Conservation (phyloP, 768 basidiomycete species). For the Lentinula detonsa region DNA sequence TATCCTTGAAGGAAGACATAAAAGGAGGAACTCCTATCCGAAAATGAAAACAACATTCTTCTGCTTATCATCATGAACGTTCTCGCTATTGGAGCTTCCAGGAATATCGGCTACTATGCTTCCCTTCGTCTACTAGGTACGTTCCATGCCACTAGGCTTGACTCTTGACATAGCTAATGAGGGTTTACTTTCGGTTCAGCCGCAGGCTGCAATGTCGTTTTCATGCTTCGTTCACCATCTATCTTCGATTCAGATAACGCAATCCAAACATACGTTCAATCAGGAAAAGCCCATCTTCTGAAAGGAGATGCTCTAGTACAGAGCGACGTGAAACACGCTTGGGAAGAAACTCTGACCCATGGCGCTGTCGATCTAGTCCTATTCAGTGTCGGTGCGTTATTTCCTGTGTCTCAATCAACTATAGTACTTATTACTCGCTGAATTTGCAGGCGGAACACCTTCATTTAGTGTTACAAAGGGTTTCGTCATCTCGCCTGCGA, state of each 20-base stretch:
- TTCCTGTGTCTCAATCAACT: background rate
- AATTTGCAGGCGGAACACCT: conserved; percentile 36
- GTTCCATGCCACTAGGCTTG: conserved; percentile 6
- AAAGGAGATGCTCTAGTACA: conserved; percentile 56
- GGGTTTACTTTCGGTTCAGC: conserved; percentile 24
- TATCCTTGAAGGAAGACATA: no score
- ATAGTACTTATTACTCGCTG: background rate
- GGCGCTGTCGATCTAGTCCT: conserved; percentile 46
- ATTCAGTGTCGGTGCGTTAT: conserved; percentile 53
- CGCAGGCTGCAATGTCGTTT: conserved; percentile 55
- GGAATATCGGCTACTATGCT: conserved; percentile 49
- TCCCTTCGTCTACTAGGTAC: conserved; percentile 42
- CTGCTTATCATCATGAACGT: conserved; percentile 23
- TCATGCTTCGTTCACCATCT: conserved; percentile 46
- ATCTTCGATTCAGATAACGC: conserved; percentile 48
- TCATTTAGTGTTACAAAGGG: conserved; percentile 44
- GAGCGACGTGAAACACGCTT: conserved; percentile 45
- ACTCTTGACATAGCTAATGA: background rate
- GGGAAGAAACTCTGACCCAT: conserved; percentile 34
- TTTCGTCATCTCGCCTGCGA: conserved; percentile 37
- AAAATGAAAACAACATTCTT: background rate
- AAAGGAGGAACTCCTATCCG: conserved; percentile 7
- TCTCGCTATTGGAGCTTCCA: conserved; percentile 46
- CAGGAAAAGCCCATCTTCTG: conserved; percentile 47
- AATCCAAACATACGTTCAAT: conserved; percentile 45